A percentile compares a stretch with the other conserved stretches of the same genome.
These are phyloP conservation scores for Hordeum pubiflorum DNA, from an alignment of 202 grass and related monocot species.

Conservation along the genomic window DNA sequence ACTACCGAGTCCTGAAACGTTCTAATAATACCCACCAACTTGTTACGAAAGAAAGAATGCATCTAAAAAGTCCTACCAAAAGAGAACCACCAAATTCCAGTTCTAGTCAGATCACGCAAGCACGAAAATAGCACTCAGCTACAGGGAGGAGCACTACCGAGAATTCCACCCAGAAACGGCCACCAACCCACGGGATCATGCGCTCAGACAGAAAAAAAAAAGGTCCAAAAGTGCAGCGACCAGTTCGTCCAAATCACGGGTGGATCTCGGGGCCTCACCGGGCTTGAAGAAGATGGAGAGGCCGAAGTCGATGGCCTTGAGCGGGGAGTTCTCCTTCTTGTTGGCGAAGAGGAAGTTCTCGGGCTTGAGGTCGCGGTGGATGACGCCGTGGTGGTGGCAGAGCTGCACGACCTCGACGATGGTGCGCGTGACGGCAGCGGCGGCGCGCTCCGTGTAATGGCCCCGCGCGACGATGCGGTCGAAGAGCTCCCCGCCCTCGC, in stretches of 20 bases:
- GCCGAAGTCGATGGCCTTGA: constrained; percentile 83
- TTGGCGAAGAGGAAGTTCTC: constrained; percentile 75
- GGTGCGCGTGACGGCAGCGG: constrained; percentile 54
- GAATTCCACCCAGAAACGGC: constrained; percentile 9
- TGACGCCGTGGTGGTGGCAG: constrained; percentile 66
- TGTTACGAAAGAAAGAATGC: constrained; percentile 17
- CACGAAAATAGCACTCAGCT: constrained; percentile 13
- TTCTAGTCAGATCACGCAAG: constrained; percentile 36
- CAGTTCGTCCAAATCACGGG: constrained; percentile 17
- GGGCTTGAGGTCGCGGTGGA: constrained; percentile 77
- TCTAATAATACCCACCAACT: constrained; percentile 6
- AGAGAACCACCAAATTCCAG: neutral
- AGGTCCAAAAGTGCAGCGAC: constrained; percentile 7
- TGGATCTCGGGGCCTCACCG: constrained; percentile 43
- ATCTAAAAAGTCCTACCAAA: constrained; percentile 9
- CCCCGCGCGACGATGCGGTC: constrained; percentile 80
- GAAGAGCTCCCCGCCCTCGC: constrained; percentile 85
- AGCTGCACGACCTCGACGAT: constrained; percentile 67
- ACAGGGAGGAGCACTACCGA: neutral
- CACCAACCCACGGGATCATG: constrained; percentile 30
- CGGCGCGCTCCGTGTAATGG: constrained; percentile 77
- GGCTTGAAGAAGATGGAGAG: constrained; percentile 91
- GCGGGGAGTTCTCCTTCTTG: constrained; percentile 57
- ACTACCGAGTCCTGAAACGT: neutral
- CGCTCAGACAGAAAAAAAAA: neutral